Evolutionary conservation across 2,329 filamentous ascomycete species (phyloP).

Genomic region (Spiromastix sp.): DNA sequence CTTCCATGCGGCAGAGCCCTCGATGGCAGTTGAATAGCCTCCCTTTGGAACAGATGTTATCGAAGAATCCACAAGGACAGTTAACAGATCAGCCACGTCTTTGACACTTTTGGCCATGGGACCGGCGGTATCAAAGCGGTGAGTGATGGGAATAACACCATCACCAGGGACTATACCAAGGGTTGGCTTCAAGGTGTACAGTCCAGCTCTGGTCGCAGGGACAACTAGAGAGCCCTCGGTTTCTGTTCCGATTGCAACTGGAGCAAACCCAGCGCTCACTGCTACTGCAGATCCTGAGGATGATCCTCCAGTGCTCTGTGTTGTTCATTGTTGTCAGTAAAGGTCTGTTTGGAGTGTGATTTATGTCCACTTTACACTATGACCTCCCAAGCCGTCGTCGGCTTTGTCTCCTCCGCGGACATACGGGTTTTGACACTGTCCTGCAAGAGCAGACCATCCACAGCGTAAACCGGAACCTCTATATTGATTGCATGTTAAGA

Average conservation of each 20-base stretch:
- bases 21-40: neutral
- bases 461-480: constrained; percentile 9
- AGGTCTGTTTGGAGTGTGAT: no score
- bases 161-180: constrained; percentile 19
- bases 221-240: constrained; percentile 23
- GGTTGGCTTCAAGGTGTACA: constrained; percentile 26
- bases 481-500: no score
- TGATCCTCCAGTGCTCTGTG: constrained; percentile 20
- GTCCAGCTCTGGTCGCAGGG: constrained; percentile 20
- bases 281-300: constrained; percentile 25
- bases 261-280: constrained; percentile 22
- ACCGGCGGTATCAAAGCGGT: constrained; percentile 1
- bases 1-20: constrained; percentile 3
- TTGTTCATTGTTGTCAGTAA: no score
- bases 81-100: neutral
- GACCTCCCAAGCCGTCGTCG: constrained; percentile 15
- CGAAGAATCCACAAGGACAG: neutral
- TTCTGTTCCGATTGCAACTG: constrained; percentile 24
- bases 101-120: constrained; percentile 4
- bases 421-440: constrained; percentile 19
- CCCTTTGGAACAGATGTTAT: neutral
- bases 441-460: constrained; percentile 18
- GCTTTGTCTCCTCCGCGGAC: constrained; percentile 13
- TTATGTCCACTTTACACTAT: constrained; percentile 14
- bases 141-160: constrained; percentile 20